These are phyloP conservation scores for Daldinia loculata DNA, from an alignment of 495 filamentous ascomycete genomes.

Conservation along the genomic window DNA sequence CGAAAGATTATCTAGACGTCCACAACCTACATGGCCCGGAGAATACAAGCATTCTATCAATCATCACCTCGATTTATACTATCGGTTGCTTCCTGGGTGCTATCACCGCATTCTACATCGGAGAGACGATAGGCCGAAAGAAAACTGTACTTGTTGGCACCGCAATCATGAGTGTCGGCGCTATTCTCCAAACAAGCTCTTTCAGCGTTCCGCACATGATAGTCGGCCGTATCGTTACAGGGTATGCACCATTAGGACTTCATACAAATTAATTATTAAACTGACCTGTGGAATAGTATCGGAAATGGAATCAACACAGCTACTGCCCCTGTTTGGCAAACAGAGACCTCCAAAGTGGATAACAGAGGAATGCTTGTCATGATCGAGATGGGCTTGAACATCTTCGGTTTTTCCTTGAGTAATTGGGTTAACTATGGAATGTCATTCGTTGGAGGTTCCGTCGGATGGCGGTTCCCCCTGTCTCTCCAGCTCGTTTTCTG, in stretches of 20 bases:
- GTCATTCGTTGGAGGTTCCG: constrained; percentile 58
- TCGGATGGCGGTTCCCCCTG: constrained; percentile 53
- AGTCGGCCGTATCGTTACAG: constrained; percentile 67
- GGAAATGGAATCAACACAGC: constrained; percentile 74
- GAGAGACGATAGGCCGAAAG: constrained; percentile 66
- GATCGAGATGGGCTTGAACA: constrained; percentile 68
- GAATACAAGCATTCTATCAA: constrained; percentile 61
- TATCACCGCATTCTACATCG: constrained; percentile 65
- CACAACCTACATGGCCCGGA: constrained; percentile 58
- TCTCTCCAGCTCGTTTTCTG: constrained; percentile 59
- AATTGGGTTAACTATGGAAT: constrained; percentile 64
- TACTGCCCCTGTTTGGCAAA: constrained; percentile 71
- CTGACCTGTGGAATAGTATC: constrained; percentile 51
- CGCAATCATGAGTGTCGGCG: constrained; percentile 67
- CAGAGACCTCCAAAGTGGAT: constrained; percentile 65
- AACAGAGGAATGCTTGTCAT: constrained; percentile 69
- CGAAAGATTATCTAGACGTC: constrained; percentile 63
- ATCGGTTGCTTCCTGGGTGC: constrained; percentile 72
- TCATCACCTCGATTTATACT: constrained; percentile 72
- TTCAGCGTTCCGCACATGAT: constrained; percentile 70
- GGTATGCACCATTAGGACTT: constrained; percentile 34
- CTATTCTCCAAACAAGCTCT: constrained; percentile 69
- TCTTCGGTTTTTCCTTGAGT: constrained; percentile 69
- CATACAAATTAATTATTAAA: constrained; percentile 28
- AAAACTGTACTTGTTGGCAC: constrained; percentile 65